These are phyloP conservation scores for Podaxis sp. DNA, from an alignment of 768 basidiomycete genomes.

Conservation along the genomic window DNA sequence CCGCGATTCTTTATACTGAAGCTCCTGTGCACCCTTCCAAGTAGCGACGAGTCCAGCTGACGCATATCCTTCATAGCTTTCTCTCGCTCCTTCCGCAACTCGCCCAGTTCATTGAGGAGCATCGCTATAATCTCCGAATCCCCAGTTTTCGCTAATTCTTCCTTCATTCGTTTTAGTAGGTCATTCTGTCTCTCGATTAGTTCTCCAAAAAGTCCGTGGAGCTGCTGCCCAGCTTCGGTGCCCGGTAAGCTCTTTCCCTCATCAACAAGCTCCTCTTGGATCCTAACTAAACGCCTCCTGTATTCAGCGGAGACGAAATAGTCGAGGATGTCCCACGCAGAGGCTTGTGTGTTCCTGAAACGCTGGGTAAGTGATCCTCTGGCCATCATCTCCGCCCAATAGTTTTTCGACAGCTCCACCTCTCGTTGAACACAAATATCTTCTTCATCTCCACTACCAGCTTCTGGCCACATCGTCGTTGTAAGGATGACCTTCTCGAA, in stretches of 20 bases:
- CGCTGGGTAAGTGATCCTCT: background rate
- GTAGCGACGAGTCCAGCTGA: background rate
- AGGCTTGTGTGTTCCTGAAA: background rate
- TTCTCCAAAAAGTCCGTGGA: background rate
- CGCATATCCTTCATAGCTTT: background rate
- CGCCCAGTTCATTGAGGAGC: background rate
- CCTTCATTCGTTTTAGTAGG: background rate
- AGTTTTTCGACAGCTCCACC: conserved; percentile 8
- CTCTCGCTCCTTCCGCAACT: background rate
- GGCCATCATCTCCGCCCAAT: conserved; percentile 8
- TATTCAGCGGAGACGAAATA: background rate
- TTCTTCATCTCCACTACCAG: background rate
- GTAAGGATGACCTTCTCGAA: conserved; percentile 12
- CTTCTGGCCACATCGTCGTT: conserved; percentile 16
- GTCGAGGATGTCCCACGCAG: conserved; percentile 2
- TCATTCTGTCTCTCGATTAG: conserved; percentile 1
- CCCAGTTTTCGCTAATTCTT: background rate
- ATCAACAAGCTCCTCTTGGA: conserved; percentile 13
- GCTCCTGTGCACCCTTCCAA: background rate
- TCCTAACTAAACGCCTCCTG: background rate
- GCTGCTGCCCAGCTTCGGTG: conserved; percentile 11
- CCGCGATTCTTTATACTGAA: background rate
- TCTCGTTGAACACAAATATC: background rate
- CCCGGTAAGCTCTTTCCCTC: background rate
- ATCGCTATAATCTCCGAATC: background rate